Evolutionary conservation across 2,329 filamentous ascomycete genomes (phyloP).

Genomic region (Diaporthe longicolla): DNA sequence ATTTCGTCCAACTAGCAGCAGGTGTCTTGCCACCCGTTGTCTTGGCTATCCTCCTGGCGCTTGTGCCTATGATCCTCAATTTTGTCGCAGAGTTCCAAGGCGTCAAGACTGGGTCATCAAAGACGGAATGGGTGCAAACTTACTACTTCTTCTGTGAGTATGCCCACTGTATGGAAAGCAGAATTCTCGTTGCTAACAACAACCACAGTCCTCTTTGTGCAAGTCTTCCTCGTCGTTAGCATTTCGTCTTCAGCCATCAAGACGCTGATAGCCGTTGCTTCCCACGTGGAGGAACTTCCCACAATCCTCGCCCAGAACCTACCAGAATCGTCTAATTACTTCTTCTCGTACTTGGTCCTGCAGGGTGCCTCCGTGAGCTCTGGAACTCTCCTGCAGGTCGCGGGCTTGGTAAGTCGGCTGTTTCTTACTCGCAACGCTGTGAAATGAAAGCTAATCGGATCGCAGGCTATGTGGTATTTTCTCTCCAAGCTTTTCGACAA

Average conservation of each 20-base stretch:
- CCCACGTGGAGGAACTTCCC: conserved; percentile 77
- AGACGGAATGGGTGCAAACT: conserved; percentile 86
- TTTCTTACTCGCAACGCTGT: neutral
- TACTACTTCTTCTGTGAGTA: conserved; percentile 84
- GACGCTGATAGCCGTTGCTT: conserved; percentile 69
- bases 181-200: neutral
- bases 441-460: conserved; percentile 8
- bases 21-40: conserved; percentile 88
- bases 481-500: conserved; percentile 85
- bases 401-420: conserved; percentile 69
- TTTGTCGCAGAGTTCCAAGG: conserved; percentile 82
- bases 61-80: conserved; percentile 85
- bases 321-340: conserved; percentile 92
- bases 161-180: neutral
- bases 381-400: conserved; percentile 87
- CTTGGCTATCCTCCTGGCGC: conserved; percentile 81
- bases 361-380: conserved; percentile 93
- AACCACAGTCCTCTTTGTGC: conserved; percentile 72
- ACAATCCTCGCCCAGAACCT: conserved; percentile 82
- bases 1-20: conserved; percentile 75
- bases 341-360: conserved; percentile 98
- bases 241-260: conserved; percentile 80
- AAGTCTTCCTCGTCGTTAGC: conserved; percentile 93
- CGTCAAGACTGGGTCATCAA: conserved; percentile 84
- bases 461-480: conserved; percentile 77